Conservation (phyloP, 106 monocot genomes). For the Dendrobium nobile region DNA sequence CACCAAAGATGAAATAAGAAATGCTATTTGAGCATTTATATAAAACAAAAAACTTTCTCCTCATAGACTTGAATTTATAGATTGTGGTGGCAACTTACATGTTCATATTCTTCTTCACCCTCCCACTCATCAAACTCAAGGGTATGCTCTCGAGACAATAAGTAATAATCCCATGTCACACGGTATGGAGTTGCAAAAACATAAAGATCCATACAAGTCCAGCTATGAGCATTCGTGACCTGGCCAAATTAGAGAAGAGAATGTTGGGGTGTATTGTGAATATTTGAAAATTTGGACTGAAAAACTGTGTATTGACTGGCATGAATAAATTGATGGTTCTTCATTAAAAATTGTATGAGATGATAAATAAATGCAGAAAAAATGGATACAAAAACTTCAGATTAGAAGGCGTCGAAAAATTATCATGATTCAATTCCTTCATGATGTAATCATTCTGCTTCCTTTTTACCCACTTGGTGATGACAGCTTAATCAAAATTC, state of each 20-base stretch:
- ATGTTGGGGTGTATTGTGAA: neutral
- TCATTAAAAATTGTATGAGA: neutral
- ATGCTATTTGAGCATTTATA: neutral
- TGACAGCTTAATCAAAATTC: too few relatives aligned
- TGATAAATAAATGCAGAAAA: neutral
- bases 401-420: too few relatives aligned
- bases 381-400: too few relatives aligned
- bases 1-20: neutral
- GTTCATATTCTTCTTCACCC: slow-evolving; percentile 68
- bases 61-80: neutral
- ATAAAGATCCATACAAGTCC: slow-evolving; percentile 98
- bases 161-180: slow-evolving; percentile 94
- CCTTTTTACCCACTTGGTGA: too few relatives aligned
- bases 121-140: slow-evolving; percentile 81
- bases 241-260: slow-evolving; percentile 17
- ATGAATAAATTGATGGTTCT: neutral
- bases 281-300: neutral
- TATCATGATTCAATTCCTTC: too few relatives aligned
- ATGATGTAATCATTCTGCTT: too few relatives aligned
- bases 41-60: neutral
- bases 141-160: slow-evolving; percentile 76
- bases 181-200: slow-evolving; percentile 92
- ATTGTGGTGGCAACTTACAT: slow-evolving; percentile 45
- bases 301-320: neutral
- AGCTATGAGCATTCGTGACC: slow-evolving; percentile 71